Conservation (phyloP, 371 early-diverging fungal species). For the Nematocida sp. region DNA sequence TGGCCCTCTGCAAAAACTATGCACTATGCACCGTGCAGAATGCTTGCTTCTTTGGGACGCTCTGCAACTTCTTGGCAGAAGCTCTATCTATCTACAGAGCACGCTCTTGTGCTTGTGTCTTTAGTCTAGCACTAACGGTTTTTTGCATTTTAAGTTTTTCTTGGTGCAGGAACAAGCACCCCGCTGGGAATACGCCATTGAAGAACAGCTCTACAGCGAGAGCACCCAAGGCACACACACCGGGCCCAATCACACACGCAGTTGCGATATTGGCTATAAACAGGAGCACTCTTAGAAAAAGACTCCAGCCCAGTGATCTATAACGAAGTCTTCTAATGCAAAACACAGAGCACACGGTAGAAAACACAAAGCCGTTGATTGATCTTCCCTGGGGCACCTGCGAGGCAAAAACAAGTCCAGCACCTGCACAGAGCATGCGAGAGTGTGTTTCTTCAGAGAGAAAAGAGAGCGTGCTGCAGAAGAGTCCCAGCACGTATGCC, state of each 20-base stretch:
- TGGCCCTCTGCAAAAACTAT: neutral
- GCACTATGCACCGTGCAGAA: neutral
- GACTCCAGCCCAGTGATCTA: too few species aligned
- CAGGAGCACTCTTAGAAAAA: too few species aligned
- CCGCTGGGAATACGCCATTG: too few species aligned
- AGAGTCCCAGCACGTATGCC: neutral
- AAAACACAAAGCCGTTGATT: slow-evolving; percentile 5
- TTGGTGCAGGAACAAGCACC: too few species aligned
- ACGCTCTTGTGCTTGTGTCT: too few species aligned
- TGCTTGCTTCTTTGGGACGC: neutral
- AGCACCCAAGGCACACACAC: too few species aligned
- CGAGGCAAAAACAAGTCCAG: neutral
- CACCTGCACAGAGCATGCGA: neutral
- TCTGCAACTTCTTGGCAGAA: neutral
- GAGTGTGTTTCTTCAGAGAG: neutral
- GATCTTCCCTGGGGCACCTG: neutral
- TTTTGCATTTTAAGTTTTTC: too few species aligned
- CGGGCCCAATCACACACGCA: too few species aligned
- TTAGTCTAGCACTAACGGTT: too few species aligned
- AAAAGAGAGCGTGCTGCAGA: neutral
- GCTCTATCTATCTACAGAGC: neutral
- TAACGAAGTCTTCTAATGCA: too few species aligned
- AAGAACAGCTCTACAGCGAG: too few species aligned
- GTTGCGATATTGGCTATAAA: too few species aligned
- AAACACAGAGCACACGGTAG: neutral